phyloP scores from a whole-genome alignment of 768 basidiomycete species.

The Hygrophorus pudorinus region DNA sequence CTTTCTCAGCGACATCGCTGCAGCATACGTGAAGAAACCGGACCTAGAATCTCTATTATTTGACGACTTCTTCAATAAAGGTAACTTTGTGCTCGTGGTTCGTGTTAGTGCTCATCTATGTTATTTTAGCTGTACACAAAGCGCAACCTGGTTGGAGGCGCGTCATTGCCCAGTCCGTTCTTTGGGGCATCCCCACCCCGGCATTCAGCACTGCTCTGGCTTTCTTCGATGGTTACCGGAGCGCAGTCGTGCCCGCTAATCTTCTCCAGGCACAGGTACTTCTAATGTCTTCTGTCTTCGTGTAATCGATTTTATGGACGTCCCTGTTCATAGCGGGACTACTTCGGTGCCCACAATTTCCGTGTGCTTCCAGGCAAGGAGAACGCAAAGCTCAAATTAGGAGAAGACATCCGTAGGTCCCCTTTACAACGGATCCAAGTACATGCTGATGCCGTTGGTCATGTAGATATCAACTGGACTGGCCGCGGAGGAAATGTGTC shows the following conservation, averaged over 20 bases:
- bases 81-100: conserved; percentile 22
- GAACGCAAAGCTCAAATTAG: conserved; percentile 68
- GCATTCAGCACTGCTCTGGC: conserved; percentile 97
- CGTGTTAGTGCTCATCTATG: conserved; percentile 4
- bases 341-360: conserved; percentile 99
- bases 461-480: conserved; percentile 93
- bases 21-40: conserved; percentile 79
- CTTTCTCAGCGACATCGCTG: conserved; percentile 88
- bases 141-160: conserved; percentile 99
- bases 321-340: conserved; percentile 63
- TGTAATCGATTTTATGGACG: background rate
- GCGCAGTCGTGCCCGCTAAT: conserved; percentile 89
- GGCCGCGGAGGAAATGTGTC: conserved; percentile 95
- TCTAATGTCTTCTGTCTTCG: conserved; percentile 1
- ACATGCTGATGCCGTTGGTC: conserved; percentile 5
- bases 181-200: conserved; percentile 97
- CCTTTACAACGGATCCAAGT: background rate
- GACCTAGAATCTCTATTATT: conserved; percentile 88
- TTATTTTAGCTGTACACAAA: conserved; percentile 63
- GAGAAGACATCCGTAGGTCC: conserved; percentile 80
- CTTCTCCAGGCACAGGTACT: conserved; percentile 84
- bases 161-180: conserved; percentile 88
- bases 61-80: conserved; percentile 96
- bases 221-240: conserved; percentile 99
- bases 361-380: conserved; percentile 87